phyloP scores from a whole-genome alignment of 2,329 filamentous ascomycete genomes.

The Botrytis porri region DNA sequence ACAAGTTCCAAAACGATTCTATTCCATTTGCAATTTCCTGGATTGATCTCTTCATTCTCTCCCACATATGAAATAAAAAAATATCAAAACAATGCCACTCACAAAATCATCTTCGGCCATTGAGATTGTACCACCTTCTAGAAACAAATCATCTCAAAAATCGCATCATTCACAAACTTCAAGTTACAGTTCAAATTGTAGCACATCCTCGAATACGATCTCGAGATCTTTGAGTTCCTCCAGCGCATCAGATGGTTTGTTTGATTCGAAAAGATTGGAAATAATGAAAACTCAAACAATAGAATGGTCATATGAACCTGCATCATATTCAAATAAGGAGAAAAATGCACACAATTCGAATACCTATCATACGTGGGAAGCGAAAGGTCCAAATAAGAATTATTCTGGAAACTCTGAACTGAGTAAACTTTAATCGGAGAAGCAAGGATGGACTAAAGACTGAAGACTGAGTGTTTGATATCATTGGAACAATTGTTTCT shows the following conservation, averaged over 20 bases:
- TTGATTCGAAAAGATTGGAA: neutral
- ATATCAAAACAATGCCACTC: neutral
- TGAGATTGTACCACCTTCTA: neutral
- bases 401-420: neutral
- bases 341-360: neutral
- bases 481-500: neutral
- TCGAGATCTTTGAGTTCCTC: neutral
- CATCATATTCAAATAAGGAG: neutral
- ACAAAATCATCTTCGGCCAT: neutral
- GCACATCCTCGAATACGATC: neutral
- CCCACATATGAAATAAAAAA: neutral
- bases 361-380: neutral
- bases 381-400: neutral
- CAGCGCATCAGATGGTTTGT: neutral
- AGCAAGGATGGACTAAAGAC: neutral
- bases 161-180: neutral
- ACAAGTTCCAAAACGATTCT: neutral
- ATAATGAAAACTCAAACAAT: slow-evolving; percentile 5
- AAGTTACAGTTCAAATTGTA: neutral
- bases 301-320: neutral
- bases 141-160: neutral
- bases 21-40: neutral
- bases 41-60: neutral
- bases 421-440: no score
- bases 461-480: neutral